phyloP scores from a whole-genome alignment of 2,329 filamentous ascomycete species.

The Aureobasidium leucospermi region DNA sequence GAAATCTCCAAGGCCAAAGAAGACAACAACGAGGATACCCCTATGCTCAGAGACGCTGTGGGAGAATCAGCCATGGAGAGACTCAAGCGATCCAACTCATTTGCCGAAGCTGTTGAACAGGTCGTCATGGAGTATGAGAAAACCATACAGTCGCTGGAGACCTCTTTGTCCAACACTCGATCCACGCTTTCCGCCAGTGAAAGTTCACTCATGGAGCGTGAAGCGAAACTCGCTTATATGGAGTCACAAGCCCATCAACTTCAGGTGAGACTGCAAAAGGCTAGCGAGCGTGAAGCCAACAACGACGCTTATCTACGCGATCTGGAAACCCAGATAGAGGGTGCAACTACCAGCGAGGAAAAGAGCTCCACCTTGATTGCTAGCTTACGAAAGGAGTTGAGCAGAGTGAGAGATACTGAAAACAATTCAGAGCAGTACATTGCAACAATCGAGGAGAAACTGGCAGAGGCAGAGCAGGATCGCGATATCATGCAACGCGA shows the following conservation, averaged over 20 bases:
- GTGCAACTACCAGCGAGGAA: conserved; percentile 84
- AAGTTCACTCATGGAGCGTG: conserved; percentile 80
- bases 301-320: conserved; percentile 92
- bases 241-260: conserved; percentile 90
- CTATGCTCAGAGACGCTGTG: conserved; percentile 53
- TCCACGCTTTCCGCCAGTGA: conserved; percentile 77
- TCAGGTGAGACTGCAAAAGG: conserved; percentile 81
- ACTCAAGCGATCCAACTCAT: conserved; percentile 88
- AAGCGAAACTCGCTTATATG: conserved; percentile 85
- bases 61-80: conserved; percentile 79
- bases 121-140: conserved; percentile 97
- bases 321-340: conserved; percentile 82
- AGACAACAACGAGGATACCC: conserved; percentile 46
- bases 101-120: conserved; percentile 91
- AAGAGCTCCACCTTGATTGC: conserved; percentile 79
- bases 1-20: conserved; percentile 85
- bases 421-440: conserved; percentile 92
- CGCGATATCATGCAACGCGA: conserved; percentile 95
- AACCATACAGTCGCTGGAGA: conserved; percentile 89
- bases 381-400: conserved; percentile 86
- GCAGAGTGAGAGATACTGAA: conserved; percentile 82
- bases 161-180: conserved; percentile 82
- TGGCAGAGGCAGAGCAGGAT: conserved; percentile 94
- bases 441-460: conserved; percentile 86
- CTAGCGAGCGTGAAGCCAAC: conserved; percentile 82